phyloP scores from a whole-genome alignment of 495 filamentous ascomycete genomes.

The Evernia prunastri region DNA sequence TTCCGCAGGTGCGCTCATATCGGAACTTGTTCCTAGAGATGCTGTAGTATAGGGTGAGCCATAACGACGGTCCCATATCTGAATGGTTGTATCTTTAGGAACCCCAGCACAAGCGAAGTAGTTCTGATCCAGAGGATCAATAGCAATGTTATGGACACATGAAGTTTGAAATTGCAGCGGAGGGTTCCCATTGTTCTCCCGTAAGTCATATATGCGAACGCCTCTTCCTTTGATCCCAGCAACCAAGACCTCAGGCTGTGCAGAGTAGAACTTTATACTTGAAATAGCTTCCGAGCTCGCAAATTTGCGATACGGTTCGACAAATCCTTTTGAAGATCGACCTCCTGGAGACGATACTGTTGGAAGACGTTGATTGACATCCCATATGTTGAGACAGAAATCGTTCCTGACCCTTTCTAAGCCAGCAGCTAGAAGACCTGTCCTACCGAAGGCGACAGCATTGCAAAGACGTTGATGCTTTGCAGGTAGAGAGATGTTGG shows the following conservation, averaged over 20 bases:
- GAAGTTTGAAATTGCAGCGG: slow-evolving; percentile 64
- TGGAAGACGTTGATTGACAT: slow-evolving; percentile 63
- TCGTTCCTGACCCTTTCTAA: slow-evolving; percentile 90
- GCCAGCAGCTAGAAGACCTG: slow-evolving; percentile 74
- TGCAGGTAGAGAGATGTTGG: slow-evolving; percentile 64
- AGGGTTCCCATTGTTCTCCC: slow-evolving; percentile 55
- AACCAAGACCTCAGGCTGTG: slow-evolving; percentile 75
- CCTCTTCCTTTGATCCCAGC: slow-evolving; percentile 79
- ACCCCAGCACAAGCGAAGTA: slow-evolving; percentile 87
- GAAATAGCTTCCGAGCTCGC: slow-evolving; percentile 82
- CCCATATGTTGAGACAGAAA: slow-evolving; percentile 89
- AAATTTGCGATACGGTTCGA: slow-evolving; percentile 63
- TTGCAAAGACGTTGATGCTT: slow-evolving; percentile 87
- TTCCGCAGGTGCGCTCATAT: slow-evolving; percentile 26
- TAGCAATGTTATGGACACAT: slow-evolving; percentile 83
- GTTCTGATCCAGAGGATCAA: slow-evolving; percentile 85
- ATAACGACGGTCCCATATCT: slow-evolving; percentile 83
- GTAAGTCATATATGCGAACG: slow-evolving; percentile 81
- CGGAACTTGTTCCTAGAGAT: slow-evolving; percentile 35
- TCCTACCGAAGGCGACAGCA: slow-evolving; percentile 78
- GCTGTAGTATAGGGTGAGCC: slow-evolving; percentile 44
- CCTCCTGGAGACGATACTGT: slow-evolving; percentile 33
- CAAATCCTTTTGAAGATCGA: slow-evolving; percentile 35
- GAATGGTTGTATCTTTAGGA: slow-evolving; percentile 60
- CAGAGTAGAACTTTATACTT: slow-evolving; percentile 83